phyloP scores from a whole-genome alignment of 768 basidiomycete species.

The Tylopilus rubrobrunneus region DNA sequence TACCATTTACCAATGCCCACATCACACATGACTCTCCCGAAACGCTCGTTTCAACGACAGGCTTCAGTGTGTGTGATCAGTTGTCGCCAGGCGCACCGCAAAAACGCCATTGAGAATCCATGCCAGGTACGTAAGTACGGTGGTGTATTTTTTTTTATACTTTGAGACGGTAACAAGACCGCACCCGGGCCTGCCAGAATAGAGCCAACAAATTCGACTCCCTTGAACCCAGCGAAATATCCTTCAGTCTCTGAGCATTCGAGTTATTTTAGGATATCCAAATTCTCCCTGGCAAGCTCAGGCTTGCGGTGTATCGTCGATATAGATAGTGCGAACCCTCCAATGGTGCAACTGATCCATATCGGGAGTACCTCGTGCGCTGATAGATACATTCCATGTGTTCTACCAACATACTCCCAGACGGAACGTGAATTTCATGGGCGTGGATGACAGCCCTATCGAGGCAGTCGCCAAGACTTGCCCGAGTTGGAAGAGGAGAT shows the following conservation, averaged over 20 bases:
- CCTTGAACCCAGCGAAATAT: too few relatives aligned
- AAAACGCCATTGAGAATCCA: not conserved
- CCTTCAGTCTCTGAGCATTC: too few relatives aligned
- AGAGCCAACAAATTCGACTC: too few relatives aligned
- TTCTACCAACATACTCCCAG: not conserved
- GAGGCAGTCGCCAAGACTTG: not conserved
- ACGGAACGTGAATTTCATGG: not conserved
- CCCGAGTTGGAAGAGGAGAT: not conserved
- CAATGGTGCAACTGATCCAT: constrained; percentile 10
- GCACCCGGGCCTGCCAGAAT: too few relatives aligned
- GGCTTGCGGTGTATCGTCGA: not conserved
- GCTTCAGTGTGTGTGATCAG: not conserved
- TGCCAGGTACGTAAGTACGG: not conserved
- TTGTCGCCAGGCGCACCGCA: not conserved
- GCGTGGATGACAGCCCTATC: not conserved
- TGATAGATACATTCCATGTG: not conserved
- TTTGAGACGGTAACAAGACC: too few relatives aligned
- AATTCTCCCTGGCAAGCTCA: not conserved
- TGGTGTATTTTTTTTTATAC: too few relatives aligned
- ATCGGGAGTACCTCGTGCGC: not conserved
- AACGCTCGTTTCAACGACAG: not conserved
- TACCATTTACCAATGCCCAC: not conserved
- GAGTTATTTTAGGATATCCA: not conserved
- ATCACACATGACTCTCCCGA: not conserved
- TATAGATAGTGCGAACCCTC: not conserved